These are phyloP conservation scores for Coemansia sp. DNA, from an alignment of 192 early-diverging fungal species.

Conservation along the genomic window DNA sequence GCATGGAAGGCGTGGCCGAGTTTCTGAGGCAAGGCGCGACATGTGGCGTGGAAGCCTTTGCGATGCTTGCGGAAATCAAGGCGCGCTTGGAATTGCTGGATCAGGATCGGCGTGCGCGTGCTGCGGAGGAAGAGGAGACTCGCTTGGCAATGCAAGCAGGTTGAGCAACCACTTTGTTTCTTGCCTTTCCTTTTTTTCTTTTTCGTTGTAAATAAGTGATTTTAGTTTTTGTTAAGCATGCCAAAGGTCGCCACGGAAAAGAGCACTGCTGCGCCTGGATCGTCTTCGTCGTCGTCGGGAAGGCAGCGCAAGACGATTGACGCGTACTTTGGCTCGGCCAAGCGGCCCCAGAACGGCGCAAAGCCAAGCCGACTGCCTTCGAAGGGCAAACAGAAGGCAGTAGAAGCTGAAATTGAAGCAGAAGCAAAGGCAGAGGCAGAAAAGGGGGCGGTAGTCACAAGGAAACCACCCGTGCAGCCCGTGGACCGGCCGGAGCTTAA, in stretches of 20 bases:
- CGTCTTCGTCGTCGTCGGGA: too few relatives aligned
- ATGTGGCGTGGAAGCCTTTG: neutral
- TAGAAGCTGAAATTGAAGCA: neutral
- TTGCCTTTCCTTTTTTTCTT: neutral
- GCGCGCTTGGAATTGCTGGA: neutral
- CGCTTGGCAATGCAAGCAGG: neutral
- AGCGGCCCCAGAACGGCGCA: neutral
- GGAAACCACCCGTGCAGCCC: neutral
- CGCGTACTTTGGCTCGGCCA: conserved; percentile 29
- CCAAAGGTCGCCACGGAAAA: neutral
- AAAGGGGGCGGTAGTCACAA: neutral
- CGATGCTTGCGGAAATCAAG: neutral
- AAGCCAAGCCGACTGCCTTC: neutral
- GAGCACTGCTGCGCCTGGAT: neutral
- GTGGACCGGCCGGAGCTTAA: neutral
- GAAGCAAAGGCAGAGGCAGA: neutral
- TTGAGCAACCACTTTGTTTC: neutral
- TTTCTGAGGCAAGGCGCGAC: neutral
- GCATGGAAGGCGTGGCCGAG: neutral
- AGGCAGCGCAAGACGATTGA: conserved; percentile 48
- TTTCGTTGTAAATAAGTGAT: neutral
- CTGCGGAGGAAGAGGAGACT: conserved; percentile 2
- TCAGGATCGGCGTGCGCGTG: neutral
- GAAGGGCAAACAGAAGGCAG: too few relatives aligned
- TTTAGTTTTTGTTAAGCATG: neutral